Percentiles rank a stretch among this genome's conserved stretches.
Conservation (phyloP, 192 early-diverging fungal genomes). For the Entomortierella parvispora region DNA sequence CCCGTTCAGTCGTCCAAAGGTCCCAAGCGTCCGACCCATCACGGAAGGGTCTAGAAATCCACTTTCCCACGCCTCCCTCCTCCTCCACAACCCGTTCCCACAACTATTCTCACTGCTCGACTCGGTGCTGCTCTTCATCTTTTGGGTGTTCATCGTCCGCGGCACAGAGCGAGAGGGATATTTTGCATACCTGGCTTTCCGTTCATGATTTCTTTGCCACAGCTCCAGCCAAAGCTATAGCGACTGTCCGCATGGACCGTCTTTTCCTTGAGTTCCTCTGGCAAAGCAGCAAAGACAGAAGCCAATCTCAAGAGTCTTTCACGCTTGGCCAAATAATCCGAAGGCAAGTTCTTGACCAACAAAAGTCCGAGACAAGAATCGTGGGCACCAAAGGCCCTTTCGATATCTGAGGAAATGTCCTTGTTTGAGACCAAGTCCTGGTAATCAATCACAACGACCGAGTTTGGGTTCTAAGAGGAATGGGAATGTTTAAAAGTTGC, state of each 20-base stretch:
- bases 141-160: too few relatives aligned
- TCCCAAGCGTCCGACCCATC: too few relatives aligned
- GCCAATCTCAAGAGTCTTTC: slow-evolving; percentile 59
- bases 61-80: too few relatives aligned
- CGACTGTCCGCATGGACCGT: slow-evolving; percentile 61
- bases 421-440: slow-evolving; percentile 51
- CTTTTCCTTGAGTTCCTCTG: slow-evolving; percentile 55
- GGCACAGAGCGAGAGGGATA: too few relatives aligned
- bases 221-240: slow-evolving; percentile 78
- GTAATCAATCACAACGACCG: slow-evolving; percentile 60
- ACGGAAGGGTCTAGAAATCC: too few relatives aligned
- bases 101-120: too few relatives aligned
- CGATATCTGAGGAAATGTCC: slow-evolving; percentile 56
- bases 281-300: slow-evolving; percentile 64
- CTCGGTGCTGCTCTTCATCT: too few relatives aligned
- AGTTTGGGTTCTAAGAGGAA: slow-evolving; percentile 12
- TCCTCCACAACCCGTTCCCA: too few relatives aligned
- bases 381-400: slow-evolving; percentile 64
- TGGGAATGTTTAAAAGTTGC: too few relatives aligned
- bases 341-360: slow-evolving; percentile 67
- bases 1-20: too few relatives aligned
- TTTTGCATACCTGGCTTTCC: slow-evolving; percentile 64
- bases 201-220: slow-evolving; percentile 75
- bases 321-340: slow-evolving; percentile 54
- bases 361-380: slow-evolving; percentile 64